Base-by-base conservation (phyloP, 441 rosid species). In the Aleurites moluccanus region DNA sequence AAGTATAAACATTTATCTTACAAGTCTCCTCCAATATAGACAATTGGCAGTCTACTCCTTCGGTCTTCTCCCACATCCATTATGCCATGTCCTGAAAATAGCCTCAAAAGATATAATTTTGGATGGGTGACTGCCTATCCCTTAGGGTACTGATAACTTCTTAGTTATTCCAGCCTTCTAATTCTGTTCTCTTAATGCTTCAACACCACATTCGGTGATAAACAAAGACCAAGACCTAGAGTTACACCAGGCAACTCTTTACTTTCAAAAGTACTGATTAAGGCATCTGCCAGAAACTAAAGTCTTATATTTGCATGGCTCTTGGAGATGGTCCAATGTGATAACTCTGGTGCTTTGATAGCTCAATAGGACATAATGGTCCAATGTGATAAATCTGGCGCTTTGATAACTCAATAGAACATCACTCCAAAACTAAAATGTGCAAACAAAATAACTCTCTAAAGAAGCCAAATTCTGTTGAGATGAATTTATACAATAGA, bases 401-500 rank as follows among this genome's bases (percentile, higher is more conserved):
- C 63, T 45, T 50, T 47, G 18, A n/a, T 49, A n/a, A 7, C 70
- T 50, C 28, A 14, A 52, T 47, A 49, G 63, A 64, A 63, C 75
- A 47, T 50, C 70, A 65, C 18, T 27, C 10, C 9, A 25, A 63
- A 62, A 53, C 52, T 25, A 14, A 38, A 44, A 74, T 40, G 56
- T 18, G 20, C 10, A 27, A 15, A 64, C 13, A 25, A 18, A 66
- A 21, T 47, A 50, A 50, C 62, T 50, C 6, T 27, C 47, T 7
- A 33, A 49, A 62, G 21, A 38, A 4, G 66, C 42, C 40, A 56
- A 50, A 28, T 27, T 67, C 21, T 47, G 60, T 72, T 35, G n/a
- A 28, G 60, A 64, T 72, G 44, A 67, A 78, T 65, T 33, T 38
- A 44, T 53, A 70, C 75, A 68, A 70, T 21, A 18, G 55, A 57